A percentile compares a stretch with the other conserved stretches of the same genome.
phyloP scores from a whole-genome alignment of 2,329 filamentous ascomycete species.

The Mariannaea elegans region DNA sequence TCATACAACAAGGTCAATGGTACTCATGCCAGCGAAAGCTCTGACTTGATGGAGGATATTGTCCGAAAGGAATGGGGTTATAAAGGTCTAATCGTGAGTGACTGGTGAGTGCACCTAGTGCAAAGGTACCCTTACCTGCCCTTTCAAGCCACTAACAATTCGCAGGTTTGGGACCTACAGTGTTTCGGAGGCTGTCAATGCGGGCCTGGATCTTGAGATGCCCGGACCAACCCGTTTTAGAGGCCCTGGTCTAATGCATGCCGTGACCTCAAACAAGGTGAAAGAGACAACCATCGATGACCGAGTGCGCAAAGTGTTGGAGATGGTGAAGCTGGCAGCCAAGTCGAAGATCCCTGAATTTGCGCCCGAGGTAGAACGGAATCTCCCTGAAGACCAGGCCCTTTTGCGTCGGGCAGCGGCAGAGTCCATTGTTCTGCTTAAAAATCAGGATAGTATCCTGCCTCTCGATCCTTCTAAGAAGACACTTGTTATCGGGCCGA shows the following conservation, averaged over 20 bases:
- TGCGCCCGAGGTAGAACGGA: too few species aligned
- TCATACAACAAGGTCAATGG: slow-evolving; percentile 37
- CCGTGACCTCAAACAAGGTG: background rate
- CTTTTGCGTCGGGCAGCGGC: background rate
- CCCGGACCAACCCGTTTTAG: background rate
- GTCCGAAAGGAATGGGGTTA: slow-evolving; percentile 27
- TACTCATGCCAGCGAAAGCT: background rate
- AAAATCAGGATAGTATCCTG: background rate
- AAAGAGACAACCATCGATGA: background rate
- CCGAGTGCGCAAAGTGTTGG: background rate
- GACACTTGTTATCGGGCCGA: background rate
- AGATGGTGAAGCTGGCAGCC: background rate
- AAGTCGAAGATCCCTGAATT: too few species aligned
- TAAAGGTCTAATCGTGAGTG: slow-evolving; percentile 43
- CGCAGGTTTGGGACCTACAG: slow-evolving; percentile 36
- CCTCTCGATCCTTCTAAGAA: background rate
- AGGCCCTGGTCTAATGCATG: background rate
- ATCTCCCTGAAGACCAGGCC: too few species aligned
- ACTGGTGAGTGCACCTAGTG: slow-evolving; percentile 34
- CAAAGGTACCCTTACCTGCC: background rate
- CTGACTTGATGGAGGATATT: slow-evolving; percentile 25
- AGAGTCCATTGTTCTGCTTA: slow-evolving; percentile 1
- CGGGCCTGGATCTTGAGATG: slow-evolving; percentile 45
- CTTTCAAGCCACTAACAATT: too few species aligned
- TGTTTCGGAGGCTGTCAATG: slow-evolving; percentile 37